Conservation (phyloP, 2,329 filamentous ascomycete genomes). For the Xylariaceae sp. region DNA sequence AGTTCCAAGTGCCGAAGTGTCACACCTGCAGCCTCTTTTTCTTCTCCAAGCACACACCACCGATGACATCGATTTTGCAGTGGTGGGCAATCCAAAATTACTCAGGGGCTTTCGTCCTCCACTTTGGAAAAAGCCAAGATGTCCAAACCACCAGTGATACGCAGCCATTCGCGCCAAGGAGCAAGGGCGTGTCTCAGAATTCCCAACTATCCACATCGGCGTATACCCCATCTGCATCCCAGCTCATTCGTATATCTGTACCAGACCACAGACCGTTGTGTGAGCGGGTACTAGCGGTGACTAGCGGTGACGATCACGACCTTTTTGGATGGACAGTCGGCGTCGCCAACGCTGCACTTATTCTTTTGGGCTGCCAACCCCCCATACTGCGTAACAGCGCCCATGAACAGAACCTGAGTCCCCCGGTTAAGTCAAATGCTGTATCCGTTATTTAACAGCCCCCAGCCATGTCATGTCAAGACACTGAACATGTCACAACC, state of each 20-base stretch:
- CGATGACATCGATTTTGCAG: slow-evolving; percentile 30
- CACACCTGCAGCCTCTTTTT: slow-evolving; percentile 22
- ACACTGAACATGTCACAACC: too few species aligned
- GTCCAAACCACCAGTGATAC: slow-evolving; percentile 32
- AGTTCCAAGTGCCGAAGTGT: slow-evolving; percentile 28
- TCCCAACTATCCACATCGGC: slow-evolving; percentile 19
- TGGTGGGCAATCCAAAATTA: slow-evolving; percentile 35
- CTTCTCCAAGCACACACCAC: slow-evolving; percentile 13
- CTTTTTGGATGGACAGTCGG: slow-evolving; percentile 20
- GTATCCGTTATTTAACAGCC: neutral
- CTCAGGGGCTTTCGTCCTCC: slow-evolving; percentile 38
- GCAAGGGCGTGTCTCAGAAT: slow-evolving; percentile 46
- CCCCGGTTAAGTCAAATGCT: slow-evolving; percentile 19
- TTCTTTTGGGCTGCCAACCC: slow-evolving; percentile 20
- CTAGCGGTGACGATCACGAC: slow-evolving; percentile 30
- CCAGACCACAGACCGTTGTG: slow-evolving; percentile 36
- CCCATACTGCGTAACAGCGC: slow-evolving; percentile 20
- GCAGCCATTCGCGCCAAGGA: slow-evolving; percentile 30
- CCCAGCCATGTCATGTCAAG: too few species aligned
- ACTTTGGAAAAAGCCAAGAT: slow-evolving; percentile 29
- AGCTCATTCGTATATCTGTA: slow-evolving; percentile 1
- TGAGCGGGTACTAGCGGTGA: slow-evolving; percentile 30
- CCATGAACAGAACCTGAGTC: slow-evolving; percentile 15
- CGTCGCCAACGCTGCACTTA: slow-evolving; percentile 35
- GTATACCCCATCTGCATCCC: slow-evolving; percentile 39